These are phyloP conservation scores for Strobilomyces echinocephalus DNA, from an alignment of 768 basidiomycete genomes.

Conservation along the genomic window DNA sequence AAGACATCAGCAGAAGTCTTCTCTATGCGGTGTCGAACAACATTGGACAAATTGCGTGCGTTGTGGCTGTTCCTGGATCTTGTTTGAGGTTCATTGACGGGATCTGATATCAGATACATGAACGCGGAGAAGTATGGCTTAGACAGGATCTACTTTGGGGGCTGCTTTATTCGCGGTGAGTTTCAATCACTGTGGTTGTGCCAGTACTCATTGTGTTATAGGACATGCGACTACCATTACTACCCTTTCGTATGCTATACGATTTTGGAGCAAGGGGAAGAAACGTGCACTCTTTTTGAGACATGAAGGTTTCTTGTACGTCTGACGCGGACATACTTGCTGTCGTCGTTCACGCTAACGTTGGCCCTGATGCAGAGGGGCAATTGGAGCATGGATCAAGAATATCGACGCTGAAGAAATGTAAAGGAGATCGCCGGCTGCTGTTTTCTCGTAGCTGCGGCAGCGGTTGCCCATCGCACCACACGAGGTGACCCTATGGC, in stretches of 20 bases:
- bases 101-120: constrained; percentile 58
- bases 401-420: constrained; percentile 63
- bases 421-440: constrained; percentile 5
- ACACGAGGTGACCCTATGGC: constrained; percentile 28
- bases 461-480: not conserved
- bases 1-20: constrained; percentile 92
- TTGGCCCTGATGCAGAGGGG: constrained; percentile 50
- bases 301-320: constrained; percentile 96
- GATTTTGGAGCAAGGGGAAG: constrained; percentile 98
- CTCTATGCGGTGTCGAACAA: constrained; percentile 98
- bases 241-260: constrained; percentile 96
- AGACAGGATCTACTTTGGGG: constrained; percentile 97
- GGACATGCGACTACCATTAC: constrained; percentile 97
- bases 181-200: constrained; percentile 3
- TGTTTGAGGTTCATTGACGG: constrained; percentile 12
- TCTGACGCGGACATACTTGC: constrained; percentile 19
- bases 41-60: constrained; percentile 99
- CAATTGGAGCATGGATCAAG: constrained; percentile 97
- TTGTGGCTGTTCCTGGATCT: constrained; percentile 24
- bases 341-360: not conserved
- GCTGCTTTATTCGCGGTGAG: constrained; percentile 95
- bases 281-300: constrained; percentile 95
- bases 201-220: constrained; percentile 29
- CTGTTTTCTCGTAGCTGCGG: constrained; percentile 8
- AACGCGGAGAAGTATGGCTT: constrained; percentile 98